These are phyloP conservation scores for Auxenochlorella protothecoides DNA, from an alignment of 139 green algal species.

Conservation along the genomic window DNA sequence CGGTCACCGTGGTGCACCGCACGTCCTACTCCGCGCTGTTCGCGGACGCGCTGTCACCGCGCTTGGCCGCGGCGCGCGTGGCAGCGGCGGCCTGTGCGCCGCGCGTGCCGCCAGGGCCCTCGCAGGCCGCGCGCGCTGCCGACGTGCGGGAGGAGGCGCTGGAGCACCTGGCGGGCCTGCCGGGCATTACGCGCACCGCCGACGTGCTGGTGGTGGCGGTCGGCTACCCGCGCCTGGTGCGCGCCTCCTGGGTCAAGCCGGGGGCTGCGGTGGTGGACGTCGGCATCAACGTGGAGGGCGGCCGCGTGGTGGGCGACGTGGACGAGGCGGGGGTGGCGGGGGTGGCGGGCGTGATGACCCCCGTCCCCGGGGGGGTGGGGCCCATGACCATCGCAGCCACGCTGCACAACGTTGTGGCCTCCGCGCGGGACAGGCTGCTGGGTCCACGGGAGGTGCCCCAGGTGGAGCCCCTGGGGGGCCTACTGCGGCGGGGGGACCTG, in stretches of 20 bases:
- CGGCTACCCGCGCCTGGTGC: conserved; percentile 45
- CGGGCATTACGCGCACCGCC: conserved; percentile 36
- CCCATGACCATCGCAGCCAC: conserved; percentile 98
- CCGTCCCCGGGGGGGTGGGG: conserved; percentile 90
- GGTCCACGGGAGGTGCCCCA: too few relatives aligned
- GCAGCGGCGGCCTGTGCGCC: neutral
- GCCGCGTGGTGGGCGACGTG: conserved; percentile 77
- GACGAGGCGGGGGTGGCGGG: conserved; percentile 50
- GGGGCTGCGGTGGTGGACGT: conserved; percentile 89
- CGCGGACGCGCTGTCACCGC: conserved; percentile 2
- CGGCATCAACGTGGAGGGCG: conserved; percentile 81
- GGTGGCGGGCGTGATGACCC: conserved; percentile 74
- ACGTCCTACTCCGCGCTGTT: conserved; percentile 27
- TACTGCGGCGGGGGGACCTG: too few relatives aligned
- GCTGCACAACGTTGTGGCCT: conserved; percentile 56
- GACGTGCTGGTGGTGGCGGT: conserved; percentile 75
- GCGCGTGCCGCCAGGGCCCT: too few relatives aligned
- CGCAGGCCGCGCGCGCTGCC: too few relatives aligned
- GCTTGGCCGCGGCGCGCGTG: too few relatives aligned
- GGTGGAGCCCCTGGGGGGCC: too few relatives aligned
- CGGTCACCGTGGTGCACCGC: conserved; percentile 66
- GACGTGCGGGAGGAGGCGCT: neutral
- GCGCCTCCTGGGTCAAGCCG: conserved; percentile 84
- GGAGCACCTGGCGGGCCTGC: conserved; percentile 12
- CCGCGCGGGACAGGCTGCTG: conserved; percentile 10